A percentile compares a stretch with the other conserved stretches of the same genome.
Evolutionary conservation across 2,329 filamentous ascomycete species (phyloP).

Genomic region (Ceratocystis alfenasii): DNA sequence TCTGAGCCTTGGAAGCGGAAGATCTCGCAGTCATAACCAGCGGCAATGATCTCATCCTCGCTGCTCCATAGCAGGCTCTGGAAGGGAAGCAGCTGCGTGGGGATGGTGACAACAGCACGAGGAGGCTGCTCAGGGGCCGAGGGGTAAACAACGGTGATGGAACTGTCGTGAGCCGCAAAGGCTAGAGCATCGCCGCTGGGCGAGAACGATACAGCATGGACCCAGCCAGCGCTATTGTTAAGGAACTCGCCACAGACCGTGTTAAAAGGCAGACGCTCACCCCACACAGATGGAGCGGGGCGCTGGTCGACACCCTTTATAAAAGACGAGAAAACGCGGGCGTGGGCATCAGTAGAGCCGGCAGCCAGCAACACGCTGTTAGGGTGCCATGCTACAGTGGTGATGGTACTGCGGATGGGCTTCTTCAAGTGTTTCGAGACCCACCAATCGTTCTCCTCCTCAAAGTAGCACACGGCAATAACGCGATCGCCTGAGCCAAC

Average conservation of each 20-base stretch:
- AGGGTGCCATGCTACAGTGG: constrained; percentile 89
- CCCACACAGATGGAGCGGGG: constrained; percentile 82
- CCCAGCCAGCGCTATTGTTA: constrained; percentile 94
- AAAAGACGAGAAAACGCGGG: constrained; percentile 86
- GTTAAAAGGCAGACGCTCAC: constrained; percentile 91
- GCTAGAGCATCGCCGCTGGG: constrained; percentile 87
- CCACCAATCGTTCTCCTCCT: constrained; percentile 99
- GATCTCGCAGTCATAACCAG: constrained; percentile 80
- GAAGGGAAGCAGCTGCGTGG: constrained; percentile 82
- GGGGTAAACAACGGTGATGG: constrained; percentile 91
- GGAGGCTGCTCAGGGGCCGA: constrained; percentile 82
- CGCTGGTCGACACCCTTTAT: constrained; percentile 87
- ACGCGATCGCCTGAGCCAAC: constrained; percentile 91
- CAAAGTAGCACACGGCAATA: constrained; percentile 96
- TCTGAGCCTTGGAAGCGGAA: constrained; percentile 76
- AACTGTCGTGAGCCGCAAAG: constrained; percentile 91
- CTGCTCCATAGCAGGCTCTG: constrained; percentile 85
- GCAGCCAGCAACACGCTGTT: constrained; percentile 92
- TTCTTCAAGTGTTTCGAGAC: constrained; percentile 99
- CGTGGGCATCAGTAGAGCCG: constrained; percentile 94
- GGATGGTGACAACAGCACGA: constrained; percentile 76
- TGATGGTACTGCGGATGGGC: constrained; percentile 94
- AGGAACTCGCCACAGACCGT: constrained; percentile 94
- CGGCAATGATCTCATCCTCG: constrained; percentile 87
- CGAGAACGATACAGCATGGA: constrained; percentile 86